Conservation (phyloP, 768 basidiomycete genomes). For the Rhodotorula taiwanensis region DNA sequence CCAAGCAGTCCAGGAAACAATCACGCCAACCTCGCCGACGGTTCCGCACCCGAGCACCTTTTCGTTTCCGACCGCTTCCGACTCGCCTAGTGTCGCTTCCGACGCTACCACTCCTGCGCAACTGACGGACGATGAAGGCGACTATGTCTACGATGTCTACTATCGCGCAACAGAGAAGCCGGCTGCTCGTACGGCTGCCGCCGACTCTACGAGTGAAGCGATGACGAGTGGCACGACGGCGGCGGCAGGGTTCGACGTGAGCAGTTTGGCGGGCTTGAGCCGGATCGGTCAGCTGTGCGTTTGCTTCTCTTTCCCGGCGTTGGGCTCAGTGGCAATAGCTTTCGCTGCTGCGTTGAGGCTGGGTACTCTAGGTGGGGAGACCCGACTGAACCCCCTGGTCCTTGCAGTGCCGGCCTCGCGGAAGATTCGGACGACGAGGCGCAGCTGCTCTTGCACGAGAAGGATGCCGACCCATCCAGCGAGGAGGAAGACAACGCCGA, state of each 20-base stretch:
- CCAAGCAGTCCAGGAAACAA: constrained; percentile 3
- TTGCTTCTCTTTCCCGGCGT: neutral
- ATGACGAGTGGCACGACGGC: neutral
- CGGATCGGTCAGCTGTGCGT: constrained; percentile 38
- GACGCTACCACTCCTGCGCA: too few species aligned
- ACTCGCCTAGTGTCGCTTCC: too few species aligned
- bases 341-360: neutral
- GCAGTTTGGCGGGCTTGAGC: constrained; percentile 21
- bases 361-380: too few species aligned
- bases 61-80: too few species aligned
- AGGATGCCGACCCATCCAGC: neutral
- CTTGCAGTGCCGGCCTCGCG: constrained; percentile 10
- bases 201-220: neutral
- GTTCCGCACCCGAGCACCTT: too few species aligned
- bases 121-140: neutral
- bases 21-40: neutral
- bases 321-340: too few species aligned
- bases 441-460: constrained; percentile 16
- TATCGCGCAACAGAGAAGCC: constrained; percentile 21
- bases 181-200: neutral
- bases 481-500: constrained; percentile 37
- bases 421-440: constrained; percentile 8
- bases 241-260: constrained; percentile 12
- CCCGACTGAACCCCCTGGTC: neutral
- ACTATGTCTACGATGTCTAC: constrained; percentile 41